Conservation (phyloP, 2,329 filamentous ascomycete species). For the Erysiphe neolycopersici region DNA sequence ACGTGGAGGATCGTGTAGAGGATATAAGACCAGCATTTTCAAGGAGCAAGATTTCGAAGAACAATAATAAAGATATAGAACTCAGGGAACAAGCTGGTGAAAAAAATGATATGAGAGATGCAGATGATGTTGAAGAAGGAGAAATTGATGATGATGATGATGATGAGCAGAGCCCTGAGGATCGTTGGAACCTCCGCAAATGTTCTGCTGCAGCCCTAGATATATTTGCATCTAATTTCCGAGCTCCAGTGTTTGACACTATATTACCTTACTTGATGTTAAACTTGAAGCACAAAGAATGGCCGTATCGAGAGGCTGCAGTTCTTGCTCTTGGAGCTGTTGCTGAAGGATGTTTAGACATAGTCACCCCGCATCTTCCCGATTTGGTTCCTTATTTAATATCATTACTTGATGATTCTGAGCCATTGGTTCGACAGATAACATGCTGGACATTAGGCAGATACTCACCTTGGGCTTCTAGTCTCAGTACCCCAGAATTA, state of each 20-base stretch:
- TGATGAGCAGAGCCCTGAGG: slow-evolving; percentile 62
- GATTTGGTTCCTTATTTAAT: slow-evolving; percentile 80
- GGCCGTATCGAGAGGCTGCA: slow-evolving; percentile 79
- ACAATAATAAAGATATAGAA: slow-evolving; percentile 14
- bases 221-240: slow-evolving; percentile 77
- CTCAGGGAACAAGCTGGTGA: slow-evolving; percentile 19
- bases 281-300: slow-evolving; percentile 68
- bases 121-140: slow-evolving; percentile 73
- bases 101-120: slow-evolving; percentile 37
- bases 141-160: slow-evolving; percentile 38
- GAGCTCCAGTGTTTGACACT: slow-evolving; percentile 63
- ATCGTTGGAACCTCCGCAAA: slow-evolving; percentile 85
- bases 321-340: slow-evolving; percentile 86
- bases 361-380: slow-evolving; percentile 70
- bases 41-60: slow-evolving; percentile 28
- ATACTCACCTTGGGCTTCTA: slow-evolving; percentile 78
- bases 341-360: slow-evolving; percentile 76
- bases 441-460: slow-evolving; percentile 93
- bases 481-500: slow-evolving; percentile 36
- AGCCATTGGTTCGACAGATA: slow-evolving; percentile 84
- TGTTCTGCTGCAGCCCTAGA: slow-evolving; percentile 91
- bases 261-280: slow-evolving; percentile 81
- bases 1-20: slow-evolving; percentile 67
- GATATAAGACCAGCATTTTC: slow-evolving; percentile 88
- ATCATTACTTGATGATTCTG: slow-evolving; percentile 53